Percentiles rank a stretch among this genome's conserved stretches.
These are phyloP conservation scores for Cercophora sp. DNA, from an alignment of 495 filamentous ascomycete species.

Conservation along the genomic window DNA sequence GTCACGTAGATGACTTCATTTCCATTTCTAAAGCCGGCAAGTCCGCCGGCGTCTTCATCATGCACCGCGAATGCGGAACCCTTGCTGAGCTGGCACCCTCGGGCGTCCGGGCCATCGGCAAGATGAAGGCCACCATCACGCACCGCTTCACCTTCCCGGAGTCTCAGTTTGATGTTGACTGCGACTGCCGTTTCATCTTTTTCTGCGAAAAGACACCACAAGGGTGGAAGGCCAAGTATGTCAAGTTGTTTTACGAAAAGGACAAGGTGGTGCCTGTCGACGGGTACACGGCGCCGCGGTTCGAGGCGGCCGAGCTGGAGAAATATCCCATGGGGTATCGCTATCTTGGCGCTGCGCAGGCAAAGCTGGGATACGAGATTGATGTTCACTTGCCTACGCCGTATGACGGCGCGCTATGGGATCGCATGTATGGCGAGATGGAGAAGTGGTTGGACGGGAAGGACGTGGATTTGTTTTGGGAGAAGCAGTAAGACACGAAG, in stretches of 20 bases:
- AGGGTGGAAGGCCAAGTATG: slow-evolving; percentile 56
- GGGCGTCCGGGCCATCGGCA: slow-evolving; percentile 56
- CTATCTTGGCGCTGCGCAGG: slow-evolving; percentile 49
- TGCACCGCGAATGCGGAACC: slow-evolving; percentile 61
- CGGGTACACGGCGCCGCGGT: slow-evolving; percentile 44
- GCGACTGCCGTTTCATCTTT: slow-evolving; percentile 61
- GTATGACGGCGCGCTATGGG: slow-evolving; percentile 26
- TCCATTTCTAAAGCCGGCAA: slow-evolving; percentile 56
- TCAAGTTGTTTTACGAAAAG: slow-evolving; percentile 66
- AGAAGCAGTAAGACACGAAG: neutral
- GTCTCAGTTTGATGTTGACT: slow-evolving; percentile 55
- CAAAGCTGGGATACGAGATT: slow-evolving; percentile 40
- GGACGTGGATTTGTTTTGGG: slow-evolving; percentile 29
- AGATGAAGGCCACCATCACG: slow-evolving; percentile 69
- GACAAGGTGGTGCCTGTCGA: slow-evolving; percentile 60
- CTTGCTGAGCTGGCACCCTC: slow-evolving; percentile 52
- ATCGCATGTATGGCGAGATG: slow-evolving; percentile 43
- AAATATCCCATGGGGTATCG: slow-evolving; percentile 54
- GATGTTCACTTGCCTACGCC: slow-evolving; percentile 39
- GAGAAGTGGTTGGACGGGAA: slow-evolving; percentile 42
- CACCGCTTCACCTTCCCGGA: slow-evolving; percentile 53
- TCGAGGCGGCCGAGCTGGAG: slow-evolving; percentile 46
- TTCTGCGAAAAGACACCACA: slow-evolving; percentile 48
- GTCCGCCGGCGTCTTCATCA: slow-evolving; percentile 60
- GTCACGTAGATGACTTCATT: slow-evolving; percentile 55